These are phyloP conservation scores for Collybiopsis confluens DNA, from an alignment of 768 basidiomycete genomes.

Conservation along the genomic window DNA sequence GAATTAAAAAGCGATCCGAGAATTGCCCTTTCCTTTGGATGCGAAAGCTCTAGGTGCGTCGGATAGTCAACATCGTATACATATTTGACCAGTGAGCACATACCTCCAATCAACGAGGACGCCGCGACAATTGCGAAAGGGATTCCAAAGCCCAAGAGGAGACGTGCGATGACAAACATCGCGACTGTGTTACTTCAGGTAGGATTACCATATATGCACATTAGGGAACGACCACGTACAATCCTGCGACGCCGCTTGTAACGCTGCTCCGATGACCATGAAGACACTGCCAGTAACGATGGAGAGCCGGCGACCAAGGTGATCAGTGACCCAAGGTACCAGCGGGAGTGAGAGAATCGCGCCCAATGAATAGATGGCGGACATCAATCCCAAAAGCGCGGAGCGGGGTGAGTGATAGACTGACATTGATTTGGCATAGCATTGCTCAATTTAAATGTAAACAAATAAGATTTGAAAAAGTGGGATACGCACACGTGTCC, in stretches of 20 bases:
- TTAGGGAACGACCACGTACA: constrained; percentile 29
- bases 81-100: neutral
- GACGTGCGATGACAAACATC: constrained; percentile 55
- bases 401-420: constrained; percentile 55
- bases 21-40: constrained; percentile 66
- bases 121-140: constrained; percentile 61
- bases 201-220: neutral
- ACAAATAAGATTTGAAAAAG: neutral
- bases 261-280: constrained; percentile 42
- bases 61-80: constrained; percentile 5
- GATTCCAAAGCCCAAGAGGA: constrained; percentile 55
- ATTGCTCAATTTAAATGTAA: neutral
- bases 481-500: constrained; percentile 39
- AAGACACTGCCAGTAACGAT: constrained; percentile 49
- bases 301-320: constrained; percentile 44
- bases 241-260: constrained; percentile 45
- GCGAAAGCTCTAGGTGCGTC: constrained; percentile 52
- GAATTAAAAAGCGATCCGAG: constrained; percentile 63
- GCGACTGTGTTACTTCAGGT: constrained; percentile 31
- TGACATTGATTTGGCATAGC: constrained; percentile 24
- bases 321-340: constrained; percentile 47
- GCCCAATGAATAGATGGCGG: constrained; percentile 58
- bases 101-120: constrained; percentile 58
- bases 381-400: constrained; percentile 51
- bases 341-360: constrained; percentile 50